These are phyloP conservation scores for Cordyceps fumosorosea DNA, from an alignment of 2,329 filamentous ascomycete genomes.

Conservation along the genomic window DNA sequence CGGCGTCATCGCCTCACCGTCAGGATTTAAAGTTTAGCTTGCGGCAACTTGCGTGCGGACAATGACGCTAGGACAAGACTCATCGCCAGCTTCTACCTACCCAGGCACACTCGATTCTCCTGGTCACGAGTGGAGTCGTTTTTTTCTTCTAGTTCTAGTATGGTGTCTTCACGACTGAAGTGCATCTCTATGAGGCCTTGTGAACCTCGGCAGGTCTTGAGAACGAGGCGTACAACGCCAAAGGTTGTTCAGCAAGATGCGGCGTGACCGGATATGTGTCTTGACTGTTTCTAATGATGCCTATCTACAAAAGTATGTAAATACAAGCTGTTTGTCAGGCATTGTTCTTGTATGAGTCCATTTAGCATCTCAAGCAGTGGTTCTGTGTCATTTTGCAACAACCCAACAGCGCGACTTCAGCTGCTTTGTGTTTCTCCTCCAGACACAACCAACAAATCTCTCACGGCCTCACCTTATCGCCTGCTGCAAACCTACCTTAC, in stretches of 20 bases:
- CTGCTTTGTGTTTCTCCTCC: background rate
- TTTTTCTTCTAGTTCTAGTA: background rate
- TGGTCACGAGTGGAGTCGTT: background rate
- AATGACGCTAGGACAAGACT: background rate
- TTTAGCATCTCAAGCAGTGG: too few species aligned
- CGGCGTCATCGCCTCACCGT: background rate
- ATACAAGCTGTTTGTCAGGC: too few species aligned
- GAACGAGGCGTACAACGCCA: background rate
- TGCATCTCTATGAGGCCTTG: background rate
- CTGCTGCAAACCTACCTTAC: background rate
- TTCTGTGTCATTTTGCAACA: background rate
- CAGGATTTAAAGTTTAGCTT: background rate
- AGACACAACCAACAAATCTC: too few species aligned
- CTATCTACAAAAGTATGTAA: too few species aligned
- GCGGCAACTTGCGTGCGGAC: background rate
- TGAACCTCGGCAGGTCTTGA: background rate
- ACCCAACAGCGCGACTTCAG: background rate
- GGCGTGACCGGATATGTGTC: background rate
- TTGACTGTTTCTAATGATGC: background rate
- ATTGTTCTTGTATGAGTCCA: too few species aligned
- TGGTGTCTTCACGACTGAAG: background rate
- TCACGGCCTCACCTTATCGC: too few species aligned
- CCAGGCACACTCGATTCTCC: background rate
- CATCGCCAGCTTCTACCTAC: background rate
- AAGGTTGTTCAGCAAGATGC: background rate